Base-by-base conservation (phyloP, 2,329 filamentous ascomycete genomes). In the Lecanicillium sp. region DNA sequence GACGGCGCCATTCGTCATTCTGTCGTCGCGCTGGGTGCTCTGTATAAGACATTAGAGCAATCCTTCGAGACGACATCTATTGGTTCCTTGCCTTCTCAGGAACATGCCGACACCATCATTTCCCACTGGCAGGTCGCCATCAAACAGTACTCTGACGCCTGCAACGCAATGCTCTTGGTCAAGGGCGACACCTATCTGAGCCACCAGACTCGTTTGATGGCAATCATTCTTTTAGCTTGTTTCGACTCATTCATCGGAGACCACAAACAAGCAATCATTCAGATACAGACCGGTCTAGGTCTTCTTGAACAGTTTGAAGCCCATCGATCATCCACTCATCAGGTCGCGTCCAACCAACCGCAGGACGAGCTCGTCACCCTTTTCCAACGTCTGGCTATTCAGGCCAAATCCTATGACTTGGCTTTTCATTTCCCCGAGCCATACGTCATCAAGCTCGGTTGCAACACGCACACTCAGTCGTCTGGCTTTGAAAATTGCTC, bases 331-430 rank as follows among this genome's bases (percentile, higher is more conserved):
- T 37, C 49, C 67, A 71, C 29, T 65, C 68, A 39, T 61, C 56
- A 26, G 61, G 69, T 19, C 66, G 44, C 41, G 30, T 45, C 44
- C 27, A 74, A 76, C 47, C 68, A 74, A 1, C 69, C 78, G 5
- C 77, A 81, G 52, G 71, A 78, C 43, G 80, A 83, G 56, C 68
- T 84, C 21, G 69, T 79, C 5, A 76, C 79, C 42, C 82, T 83
- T 67, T 83, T 83, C 55, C 81, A 76, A 2, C 73, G 80, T 4
- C 67, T 83, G 2, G 79, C 78, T 2, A 80, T 83, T 36, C 80
- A 83, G 59, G 80, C 80, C 36, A 84, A 83, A 58, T 82, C 79
- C 1, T 84, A 84, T 58, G 80, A 83, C 56, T 79, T 83, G 78
- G 80, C 80, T 26, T 84, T 83, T 57, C 80, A 84, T 59, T 83